phyloP scores from a whole-genome alignment of 139 green algal genomes.

The Chlorella sp. region DNA sequence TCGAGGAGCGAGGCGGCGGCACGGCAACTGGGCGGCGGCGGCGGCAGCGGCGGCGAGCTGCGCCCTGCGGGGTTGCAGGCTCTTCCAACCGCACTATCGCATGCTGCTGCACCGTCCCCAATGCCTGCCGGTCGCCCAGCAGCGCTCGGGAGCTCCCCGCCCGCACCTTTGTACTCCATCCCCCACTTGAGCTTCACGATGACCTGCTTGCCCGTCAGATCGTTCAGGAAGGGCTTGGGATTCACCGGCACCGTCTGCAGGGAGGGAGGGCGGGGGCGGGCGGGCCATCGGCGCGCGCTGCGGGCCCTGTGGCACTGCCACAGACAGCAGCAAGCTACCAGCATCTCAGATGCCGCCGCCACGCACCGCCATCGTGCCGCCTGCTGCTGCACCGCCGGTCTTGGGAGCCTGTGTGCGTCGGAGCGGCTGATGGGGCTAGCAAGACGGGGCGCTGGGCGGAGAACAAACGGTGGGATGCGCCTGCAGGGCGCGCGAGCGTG shows the following conservation, averaged over 20 bases:
- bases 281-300: background rate
- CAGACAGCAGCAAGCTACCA: no score
- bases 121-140: background rate
- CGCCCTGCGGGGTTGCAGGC: no score
- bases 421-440: no score
- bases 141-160: background rate
- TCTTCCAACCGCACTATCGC: background rate
- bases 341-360: background rate
- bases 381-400: background rate
- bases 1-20: background rate
- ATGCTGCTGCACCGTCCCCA: background rate
- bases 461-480: no score
- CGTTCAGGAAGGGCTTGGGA: constrained; percentile 96
- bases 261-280: background rate
- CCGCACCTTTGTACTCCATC: constrained; percentile 97
- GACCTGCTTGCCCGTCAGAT: constrained; percentile 94
- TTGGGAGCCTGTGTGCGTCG: no score
- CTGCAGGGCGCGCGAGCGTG: background rate
- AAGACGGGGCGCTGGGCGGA: no score
- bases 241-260: constrained; percentile 90
- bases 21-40: background rate
- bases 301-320: background rate
- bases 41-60: background rate
- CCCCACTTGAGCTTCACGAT: constrained; percentile 99
- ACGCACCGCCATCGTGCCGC: constrained; percentile 23